Evolutionary conservation across 306 rosid genomes (phyloP).

Genomic region (Corylus heterophylla): DNA sequence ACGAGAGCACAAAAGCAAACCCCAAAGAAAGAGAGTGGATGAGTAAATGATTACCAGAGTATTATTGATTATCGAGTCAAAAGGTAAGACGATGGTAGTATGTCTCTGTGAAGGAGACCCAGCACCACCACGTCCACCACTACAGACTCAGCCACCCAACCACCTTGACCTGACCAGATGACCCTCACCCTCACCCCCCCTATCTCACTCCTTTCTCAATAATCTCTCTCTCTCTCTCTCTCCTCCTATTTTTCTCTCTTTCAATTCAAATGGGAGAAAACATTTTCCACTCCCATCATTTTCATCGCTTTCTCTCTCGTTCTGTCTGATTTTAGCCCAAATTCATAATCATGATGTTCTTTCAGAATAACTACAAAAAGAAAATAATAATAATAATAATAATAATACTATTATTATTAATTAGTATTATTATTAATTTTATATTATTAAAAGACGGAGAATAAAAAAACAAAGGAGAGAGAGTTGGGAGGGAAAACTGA

Average conservation of each 20-base stretch:
- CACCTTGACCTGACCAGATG: conserved; percentile 29
- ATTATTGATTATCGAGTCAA: conserved; percentile 33
- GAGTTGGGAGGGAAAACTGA: conserved; percentile 18
- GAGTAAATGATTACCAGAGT: conserved; percentile 50
- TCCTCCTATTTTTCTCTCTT: neutral
- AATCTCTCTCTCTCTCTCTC: neutral
- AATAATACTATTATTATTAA: too few species aligned
- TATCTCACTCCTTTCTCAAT: neutral
- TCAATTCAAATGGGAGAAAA: conserved; percentile 24
- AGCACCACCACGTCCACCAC: conserved; percentile 18
- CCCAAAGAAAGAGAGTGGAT: neutral
- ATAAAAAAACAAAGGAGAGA: neutral
- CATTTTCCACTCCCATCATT: conserved; percentile 16
- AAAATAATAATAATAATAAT: neutral
- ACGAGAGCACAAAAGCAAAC: neutral
- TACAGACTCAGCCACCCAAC: conserved; percentile 29
- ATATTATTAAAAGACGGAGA: conserved; percentile 31
- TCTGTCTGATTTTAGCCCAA: conserved; percentile 29
- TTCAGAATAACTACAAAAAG: conserved; percentile 57
- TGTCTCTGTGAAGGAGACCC: conserved; percentile 17
- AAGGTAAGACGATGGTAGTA: conserved; percentile 10
- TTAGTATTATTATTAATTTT: neutral
- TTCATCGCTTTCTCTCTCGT: neutral
- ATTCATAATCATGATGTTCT: conserved; percentile 41
- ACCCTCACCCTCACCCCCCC: neutral